Percentiles rank a stretch among this genome's conserved stretches.
Conservation (phyloP, 2,329 filamentous ascomycete genomes). For the Fusarium cicatricum region DNA sequence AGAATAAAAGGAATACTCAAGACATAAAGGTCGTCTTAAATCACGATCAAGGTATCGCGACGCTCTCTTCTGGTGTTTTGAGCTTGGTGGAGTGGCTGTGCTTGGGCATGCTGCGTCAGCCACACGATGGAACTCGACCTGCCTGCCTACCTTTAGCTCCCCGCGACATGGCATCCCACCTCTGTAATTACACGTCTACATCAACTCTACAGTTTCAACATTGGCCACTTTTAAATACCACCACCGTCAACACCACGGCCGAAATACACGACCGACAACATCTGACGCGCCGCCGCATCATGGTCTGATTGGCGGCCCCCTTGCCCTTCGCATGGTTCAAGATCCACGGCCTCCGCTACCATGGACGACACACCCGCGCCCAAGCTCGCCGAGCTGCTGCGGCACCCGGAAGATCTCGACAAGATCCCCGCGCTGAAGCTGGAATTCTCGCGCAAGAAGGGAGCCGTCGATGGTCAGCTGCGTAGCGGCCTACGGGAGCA, state of each 20-base stretch:
- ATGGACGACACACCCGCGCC: conserved; percentile 70
- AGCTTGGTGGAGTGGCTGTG: conserved; percentile 27
- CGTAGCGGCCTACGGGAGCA: conserved; percentile 89
- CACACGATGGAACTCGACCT: conserved; percentile 16
- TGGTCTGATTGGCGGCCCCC: conserved; percentile 40
- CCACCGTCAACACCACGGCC: not conserved
- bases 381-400: conserved; percentile 91
- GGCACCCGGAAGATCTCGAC: conserved; percentile 95
- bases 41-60: not conserved
- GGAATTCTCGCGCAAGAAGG: conserved; percentile 95
- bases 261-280: not conserved
- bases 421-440: conserved; percentile 90
- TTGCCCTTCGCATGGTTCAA: conserved; percentile 34
- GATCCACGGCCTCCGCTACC: conserved; percentile 31
- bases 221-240: not conserved
- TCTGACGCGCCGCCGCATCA: conserved; percentile 24
- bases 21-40: not conserved
- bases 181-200: conserved; percentile 7
- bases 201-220: not conserved
- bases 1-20: not conserved
- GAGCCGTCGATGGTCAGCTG: conserved; percentile 87
- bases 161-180: conserved; percentile 23
- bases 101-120: conserved; percentile 22
- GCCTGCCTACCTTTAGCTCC: too few relatives aligned
- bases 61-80: conserved; percentile 1